These are phyloP conservation scores for Sideroxylon spinosum DNA, from an alignment of 179 eudicot genomes.

Conservation along the genomic window DNA sequence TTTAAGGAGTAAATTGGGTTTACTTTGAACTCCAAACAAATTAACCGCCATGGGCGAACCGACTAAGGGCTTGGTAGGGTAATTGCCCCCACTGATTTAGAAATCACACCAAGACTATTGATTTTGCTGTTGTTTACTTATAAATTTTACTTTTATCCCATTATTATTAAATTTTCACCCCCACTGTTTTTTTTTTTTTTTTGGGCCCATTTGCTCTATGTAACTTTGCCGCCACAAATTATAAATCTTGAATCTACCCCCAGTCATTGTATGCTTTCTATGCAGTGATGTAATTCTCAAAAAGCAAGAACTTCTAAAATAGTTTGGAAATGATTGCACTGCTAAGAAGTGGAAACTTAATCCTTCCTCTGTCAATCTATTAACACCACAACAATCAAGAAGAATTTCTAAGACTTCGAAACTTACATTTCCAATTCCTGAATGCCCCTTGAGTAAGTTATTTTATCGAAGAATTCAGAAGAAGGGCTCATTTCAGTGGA, in stretches of 20 bases:
- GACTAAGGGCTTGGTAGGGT: too few species aligned
- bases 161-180: too few species aligned
- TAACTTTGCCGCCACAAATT: too few species aligned
- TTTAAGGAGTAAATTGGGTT: background rate
- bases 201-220: too few species aligned
- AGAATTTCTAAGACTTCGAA: background rate
- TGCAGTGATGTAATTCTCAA: background rate
- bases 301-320: background rate
- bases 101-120: too few species aligned
- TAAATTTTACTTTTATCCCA: too few species aligned
- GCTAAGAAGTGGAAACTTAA: background rate
- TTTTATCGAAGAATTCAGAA: constrained; percentile 38
- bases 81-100: too few species aligned
- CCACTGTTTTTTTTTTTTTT: too few species aligned
- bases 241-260: too few species aligned
- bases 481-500: constrained; percentile 55
- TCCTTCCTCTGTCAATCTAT: background rate
- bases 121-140: too few species aligned
- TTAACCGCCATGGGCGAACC: background rate
- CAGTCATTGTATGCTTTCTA: background rate
- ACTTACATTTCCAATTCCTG: constrained; percentile 70
- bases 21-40: background rate
- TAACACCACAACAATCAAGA: background rate
- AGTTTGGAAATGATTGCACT: background rate
- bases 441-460: constrained; percentile 63